Base-by-base conservation (phyloP, 768 basidiomycete species). In the Paxillus rubicundulus region DNA sequence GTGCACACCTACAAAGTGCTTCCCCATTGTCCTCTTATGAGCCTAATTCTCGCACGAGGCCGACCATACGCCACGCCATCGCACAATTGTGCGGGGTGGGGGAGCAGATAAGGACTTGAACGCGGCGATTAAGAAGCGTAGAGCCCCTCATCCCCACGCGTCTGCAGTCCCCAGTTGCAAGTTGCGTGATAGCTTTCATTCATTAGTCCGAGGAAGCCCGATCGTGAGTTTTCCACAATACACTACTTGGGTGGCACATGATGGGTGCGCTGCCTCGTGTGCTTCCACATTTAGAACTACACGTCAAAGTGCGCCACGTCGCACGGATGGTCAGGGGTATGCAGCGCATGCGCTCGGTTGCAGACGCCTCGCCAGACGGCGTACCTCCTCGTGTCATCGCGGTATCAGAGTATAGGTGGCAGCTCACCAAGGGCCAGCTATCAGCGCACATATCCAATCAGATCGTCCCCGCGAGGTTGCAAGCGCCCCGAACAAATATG, bases 11-110 rank as follows among this genome's bases (percentile, higher is more conserved):
- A 34, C 45, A 34, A 33, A 13, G 43, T 18, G 47, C 61, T 61
- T 61, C 60, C 38, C 21, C 57, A 50, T 62, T 59, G 50, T 62
- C 48, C 49, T 49, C 43, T n/a, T 36, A 60, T 57, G 38, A 27
- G 24, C 9, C 7, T 30, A 30, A 9, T 1, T 9, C 36, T 14
- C n/a, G 12, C 36, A 37, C 13, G 36, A 37, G 36, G 36, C 13
- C 36, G 13, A 14, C 36, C 30, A 30, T 30, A 30, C 30, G 1
- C 30, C 30, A 30, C 30, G 30, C 30, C 24, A 24, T 24, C 5
- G 24, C 24, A 24, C 24, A 9, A 33, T 12, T 12, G 12, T 33
- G 9, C 30, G 30, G 33, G 33, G 9, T 9, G 30, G 33, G 33
- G 10, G 12, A 13, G 37, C 37, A 56, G 44, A 56, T 52, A 28